These are phyloP conservation scores for Chlorokybus atmophyticus DNA, from an alignment of 139 green algal genomes.

Conservation along the genomic window DNA sequence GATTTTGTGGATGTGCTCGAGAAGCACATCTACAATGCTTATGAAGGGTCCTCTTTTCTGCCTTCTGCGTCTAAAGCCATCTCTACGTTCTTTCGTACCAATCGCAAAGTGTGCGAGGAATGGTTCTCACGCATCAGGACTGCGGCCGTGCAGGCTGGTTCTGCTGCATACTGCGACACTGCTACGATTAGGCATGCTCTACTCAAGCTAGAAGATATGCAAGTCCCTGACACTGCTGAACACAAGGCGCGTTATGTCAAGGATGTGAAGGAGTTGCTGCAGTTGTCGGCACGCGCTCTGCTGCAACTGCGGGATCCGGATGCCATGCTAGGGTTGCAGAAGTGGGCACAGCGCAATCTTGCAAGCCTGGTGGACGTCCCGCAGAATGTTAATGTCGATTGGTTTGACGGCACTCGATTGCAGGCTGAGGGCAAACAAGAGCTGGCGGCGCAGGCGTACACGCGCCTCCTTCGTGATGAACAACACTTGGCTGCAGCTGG, in stretches of 20 bases:
- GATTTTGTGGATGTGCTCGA: conserved; percentile 31
- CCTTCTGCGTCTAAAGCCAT: conserved; percentile 1
- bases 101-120: conserved; percentile 27
- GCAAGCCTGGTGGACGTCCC: neutral
- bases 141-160: conserved; percentile 4
- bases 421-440: conserved; percentile 5
- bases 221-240: no score
- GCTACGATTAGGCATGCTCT: conserved; percentile 8
- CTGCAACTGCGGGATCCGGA: conserved; percentile 6
- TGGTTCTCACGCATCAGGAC: conserved; percentile 22
- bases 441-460: no score
- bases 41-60: conserved; percentile 11
- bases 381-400: no score
- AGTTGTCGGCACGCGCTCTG: conserved; percentile 14
- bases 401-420: no score
- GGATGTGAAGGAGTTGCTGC: conserved; percentile 13
- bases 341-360: conserved; percentile 4
- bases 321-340: conserved; percentile 10
- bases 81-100: conserved; percentile 14
- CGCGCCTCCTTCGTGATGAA: no score
- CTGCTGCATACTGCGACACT: neutral
- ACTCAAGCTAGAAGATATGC: no score
- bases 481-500: no score
- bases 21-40: conserved; percentile 18
- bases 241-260: no score